These are phyloP conservation scores for Mortierella sp. DNA, from an alignment of 371 early-diverging fungal genomes.

Conservation along the genomic window DNA sequence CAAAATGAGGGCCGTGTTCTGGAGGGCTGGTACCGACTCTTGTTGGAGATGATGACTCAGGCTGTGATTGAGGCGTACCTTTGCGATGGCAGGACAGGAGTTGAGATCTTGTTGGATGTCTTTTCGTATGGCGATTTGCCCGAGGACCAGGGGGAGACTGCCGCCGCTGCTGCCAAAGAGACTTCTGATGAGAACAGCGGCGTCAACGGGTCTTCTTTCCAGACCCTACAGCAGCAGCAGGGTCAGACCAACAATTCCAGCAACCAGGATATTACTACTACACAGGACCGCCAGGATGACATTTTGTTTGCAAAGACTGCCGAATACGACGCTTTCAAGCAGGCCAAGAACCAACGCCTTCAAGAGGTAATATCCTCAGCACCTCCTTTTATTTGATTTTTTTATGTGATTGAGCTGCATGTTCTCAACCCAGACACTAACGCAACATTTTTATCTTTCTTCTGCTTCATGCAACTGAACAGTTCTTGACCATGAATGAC, in stretches of 20 bases:
- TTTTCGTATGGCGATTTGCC: constrained; percentile 74
- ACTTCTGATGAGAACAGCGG: not conserved
- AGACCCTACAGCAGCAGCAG: constrained; percentile 29
- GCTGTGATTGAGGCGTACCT: constrained; percentile 74
- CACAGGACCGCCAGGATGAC: constrained; percentile 41
- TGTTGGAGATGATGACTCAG: constrained; percentile 72
- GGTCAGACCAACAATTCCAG: not conserved
- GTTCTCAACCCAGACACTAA: not conserved
- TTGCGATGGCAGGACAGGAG: constrained; percentile 67
- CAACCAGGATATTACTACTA: constrained; percentile 2
- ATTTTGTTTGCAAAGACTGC: constrained; percentile 48
- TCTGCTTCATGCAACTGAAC: not conserved
- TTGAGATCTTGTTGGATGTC: constrained; percentile 70
- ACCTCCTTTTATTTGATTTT: not conserved
- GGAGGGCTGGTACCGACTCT: constrained; percentile 71
- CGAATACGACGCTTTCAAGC: constrained; percentile 48
- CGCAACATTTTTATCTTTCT: not conserved
- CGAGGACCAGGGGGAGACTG: constrained; percentile 61
- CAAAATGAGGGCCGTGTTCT: constrained; percentile 58
- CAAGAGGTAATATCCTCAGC: constrained; percentile 37
- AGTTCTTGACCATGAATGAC: constrained; percentile 63
- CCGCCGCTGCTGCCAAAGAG: constrained; percentile 8
- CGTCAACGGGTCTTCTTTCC: not conserved
- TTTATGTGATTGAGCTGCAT: not conserved
- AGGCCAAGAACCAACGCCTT: constrained; percentile 50